Percentiles rank a stretch among this genome's conserved stretches.
Evolutionary conservation across 768 basidiomycete species (phyloP).

Genomic region (Rubroboletus pulcherrimus): DNA sequence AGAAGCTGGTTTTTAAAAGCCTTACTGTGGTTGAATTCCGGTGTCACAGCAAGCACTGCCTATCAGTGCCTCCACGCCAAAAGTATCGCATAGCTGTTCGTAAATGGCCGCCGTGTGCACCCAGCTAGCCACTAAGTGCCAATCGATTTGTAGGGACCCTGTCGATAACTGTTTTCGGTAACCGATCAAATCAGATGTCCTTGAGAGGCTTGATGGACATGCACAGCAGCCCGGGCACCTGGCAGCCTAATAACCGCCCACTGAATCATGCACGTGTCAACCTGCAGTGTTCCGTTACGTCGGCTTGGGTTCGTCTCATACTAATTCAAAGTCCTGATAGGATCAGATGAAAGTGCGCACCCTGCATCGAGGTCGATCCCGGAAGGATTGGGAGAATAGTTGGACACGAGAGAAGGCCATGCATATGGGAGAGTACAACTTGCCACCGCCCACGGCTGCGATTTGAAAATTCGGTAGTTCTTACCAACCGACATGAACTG

Average conservation of each 20-base stretch:
- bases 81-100: slow-evolving; percentile 2
- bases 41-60: slow-evolving; percentile 19
- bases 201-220: neutral
- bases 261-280: no score
- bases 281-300: neutral
- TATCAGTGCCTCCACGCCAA: slow-evolving; percentile 6
- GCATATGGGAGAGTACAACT: neutral
- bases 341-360: neutral
- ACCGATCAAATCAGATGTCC: neutral
- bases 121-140: neutral
- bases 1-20: neutral
- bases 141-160: neutral
- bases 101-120: neutral
- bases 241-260: neutral
- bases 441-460: neutral
- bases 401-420: neutral
- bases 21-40: neutral
- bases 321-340: neutral
- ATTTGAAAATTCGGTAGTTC: neutral
- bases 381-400: neutral
- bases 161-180: neutral
- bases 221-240: neutral
- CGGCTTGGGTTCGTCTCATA: neutral
- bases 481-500: neutral
- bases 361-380: neutral